Evolutionary conservation across 2,329 filamentous ascomycete genomes (phyloP).

Genomic region (Diaporthe citri): DNA sequence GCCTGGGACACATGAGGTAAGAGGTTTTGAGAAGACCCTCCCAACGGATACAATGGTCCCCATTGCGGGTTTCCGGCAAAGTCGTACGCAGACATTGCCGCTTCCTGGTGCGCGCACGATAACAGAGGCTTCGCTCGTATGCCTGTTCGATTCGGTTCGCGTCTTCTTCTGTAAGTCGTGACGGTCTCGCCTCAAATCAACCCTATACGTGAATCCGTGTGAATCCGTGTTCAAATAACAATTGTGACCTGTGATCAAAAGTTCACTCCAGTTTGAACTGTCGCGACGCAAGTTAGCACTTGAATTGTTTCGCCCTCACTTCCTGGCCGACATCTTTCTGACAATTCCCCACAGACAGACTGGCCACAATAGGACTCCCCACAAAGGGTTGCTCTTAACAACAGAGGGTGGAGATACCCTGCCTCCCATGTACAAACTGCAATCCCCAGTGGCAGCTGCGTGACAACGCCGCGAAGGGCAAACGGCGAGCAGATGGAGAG

Average conservation of each 20-base stretch:
- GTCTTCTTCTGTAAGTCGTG: not conserved
- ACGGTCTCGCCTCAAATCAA: not conserved
- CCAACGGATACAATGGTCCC: conserved; percentile 35
- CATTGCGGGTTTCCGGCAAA: conserved; percentile 32
- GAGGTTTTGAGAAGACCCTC: conserved; percentile 33
- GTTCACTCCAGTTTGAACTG: not conserved
- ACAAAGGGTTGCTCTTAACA: not conserved
- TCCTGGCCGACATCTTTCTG: not conserved
- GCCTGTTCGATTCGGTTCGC: conserved; percentile 5
- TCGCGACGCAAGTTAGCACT: not conserved
- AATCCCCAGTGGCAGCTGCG: not conserved
- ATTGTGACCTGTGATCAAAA: not conserved
- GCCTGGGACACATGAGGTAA: conserved; percentile 33
- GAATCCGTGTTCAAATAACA: not conserved
- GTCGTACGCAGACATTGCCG: conserved; percentile 38
- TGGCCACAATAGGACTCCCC: not conserved
- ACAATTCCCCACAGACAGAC: not conserved
- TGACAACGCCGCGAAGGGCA: not conserved
- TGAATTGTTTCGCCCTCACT: not conserved
- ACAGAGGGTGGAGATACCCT: too few species aligned
- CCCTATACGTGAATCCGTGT: not conserved
- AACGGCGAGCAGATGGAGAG: not conserved
- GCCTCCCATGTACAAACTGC: not conserved
- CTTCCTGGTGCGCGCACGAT: not conserved
- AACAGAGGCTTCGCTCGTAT: not conserved